phyloP scores from a whole-genome alignment of 495 filamentous ascomycete species.

The Neurospora pannonica region DNA sequence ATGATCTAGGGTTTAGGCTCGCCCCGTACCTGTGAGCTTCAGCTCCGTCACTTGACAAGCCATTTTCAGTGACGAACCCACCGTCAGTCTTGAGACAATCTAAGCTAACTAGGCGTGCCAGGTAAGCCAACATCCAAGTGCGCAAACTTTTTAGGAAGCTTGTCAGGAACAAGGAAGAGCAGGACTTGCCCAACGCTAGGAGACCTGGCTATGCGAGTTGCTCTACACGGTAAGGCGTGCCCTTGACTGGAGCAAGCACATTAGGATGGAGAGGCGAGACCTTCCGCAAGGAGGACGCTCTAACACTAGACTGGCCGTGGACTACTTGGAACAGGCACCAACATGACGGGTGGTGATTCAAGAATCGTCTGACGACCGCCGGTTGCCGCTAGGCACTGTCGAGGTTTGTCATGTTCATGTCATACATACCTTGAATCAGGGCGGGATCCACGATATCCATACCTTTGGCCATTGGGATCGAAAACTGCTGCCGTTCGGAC shows the following conservation, averaged over 20 bases:
- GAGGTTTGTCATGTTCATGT: slow-evolving; percentile 28
- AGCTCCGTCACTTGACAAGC: slow-evolving; percentile 25
- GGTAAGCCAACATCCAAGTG: neutral
- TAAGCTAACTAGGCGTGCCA: neutral
- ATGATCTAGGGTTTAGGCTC: slow-evolving; percentile 14
- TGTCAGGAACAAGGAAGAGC: slow-evolving; percentile 18
- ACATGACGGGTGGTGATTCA: neutral
- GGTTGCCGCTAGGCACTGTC: slow-evolving; percentile 8
- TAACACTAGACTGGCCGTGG: slow-evolving; percentile 19
- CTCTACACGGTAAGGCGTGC: slow-evolving; percentile 18
- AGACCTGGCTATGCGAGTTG: slow-evolving; percentile 16
- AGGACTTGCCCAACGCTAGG: slow-evolving; percentile 14
- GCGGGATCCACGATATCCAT: neutral
- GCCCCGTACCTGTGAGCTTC: slow-evolving; percentile 4
- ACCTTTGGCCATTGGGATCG: neutral
- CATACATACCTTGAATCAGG: slow-evolving; percentile 11
- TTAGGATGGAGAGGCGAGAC: slow-evolving; percentile 22
- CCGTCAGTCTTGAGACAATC: neutral
- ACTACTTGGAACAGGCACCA: neutral
- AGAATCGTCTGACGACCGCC: slow-evolving; percentile 13
- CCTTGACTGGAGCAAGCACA: slow-evolving; percentile 13
- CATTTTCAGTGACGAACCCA: neutral
- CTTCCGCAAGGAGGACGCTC: slow-evolving; percentile 25
- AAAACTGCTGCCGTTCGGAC: neutral
- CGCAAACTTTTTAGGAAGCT: slow-evolving; percentile 4